Conservation (phyloP, 2,329 filamentous ascomycete genomes). For the Dothideomycetes sp. region DNA sequence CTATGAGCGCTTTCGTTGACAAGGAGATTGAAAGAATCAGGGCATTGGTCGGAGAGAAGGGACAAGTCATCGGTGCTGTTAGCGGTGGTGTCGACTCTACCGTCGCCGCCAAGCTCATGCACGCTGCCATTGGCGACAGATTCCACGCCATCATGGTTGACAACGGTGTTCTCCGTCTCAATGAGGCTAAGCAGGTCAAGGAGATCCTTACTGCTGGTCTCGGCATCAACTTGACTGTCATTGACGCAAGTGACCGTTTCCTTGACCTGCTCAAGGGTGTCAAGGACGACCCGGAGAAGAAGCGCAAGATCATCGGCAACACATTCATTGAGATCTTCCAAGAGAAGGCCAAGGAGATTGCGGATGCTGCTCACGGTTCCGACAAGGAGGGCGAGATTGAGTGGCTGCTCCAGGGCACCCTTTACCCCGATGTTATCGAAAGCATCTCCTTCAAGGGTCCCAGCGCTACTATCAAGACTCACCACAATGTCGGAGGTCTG, state of each 20-base stretch:
- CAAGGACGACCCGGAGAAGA: conserved; percentile 66
- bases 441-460: conserved; percentile 66
- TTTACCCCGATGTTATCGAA: conserved; percentile 68
- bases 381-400: conserved; percentile 64
- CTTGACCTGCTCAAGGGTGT: conserved; percentile 67
- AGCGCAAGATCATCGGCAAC: conserved; percentile 82
- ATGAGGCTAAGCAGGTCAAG: conserved; percentile 77
- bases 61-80: conserved; percentile 72
- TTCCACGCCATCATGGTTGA: conserved; percentile 82
- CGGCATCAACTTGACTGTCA: conserved; percentile 81
- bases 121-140: conserved; percentile 73
- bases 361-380: conserved; percentile 58
- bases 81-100: conserved; percentile 84
- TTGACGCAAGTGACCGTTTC: conserved; percentile 71
- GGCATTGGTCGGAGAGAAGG: conserved; percentile 68
- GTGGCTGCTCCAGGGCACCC: conserved; percentile 80
- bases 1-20: conserved; percentile 73
- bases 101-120: conserved; percentile 77
- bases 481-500: conserved; percentile 64
- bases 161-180: conserved; percentile 75
- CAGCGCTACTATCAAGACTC: conserved; percentile 63
- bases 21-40: conserved; percentile 75
- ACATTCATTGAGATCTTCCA: conserved; percentile 80
- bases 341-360: conserved; percentile 65
- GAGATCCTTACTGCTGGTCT: conserved; percentile 68